Conservation (phyloP, 1,284 basidiomycete species). For the Violaceomyces palustris region DNA sequence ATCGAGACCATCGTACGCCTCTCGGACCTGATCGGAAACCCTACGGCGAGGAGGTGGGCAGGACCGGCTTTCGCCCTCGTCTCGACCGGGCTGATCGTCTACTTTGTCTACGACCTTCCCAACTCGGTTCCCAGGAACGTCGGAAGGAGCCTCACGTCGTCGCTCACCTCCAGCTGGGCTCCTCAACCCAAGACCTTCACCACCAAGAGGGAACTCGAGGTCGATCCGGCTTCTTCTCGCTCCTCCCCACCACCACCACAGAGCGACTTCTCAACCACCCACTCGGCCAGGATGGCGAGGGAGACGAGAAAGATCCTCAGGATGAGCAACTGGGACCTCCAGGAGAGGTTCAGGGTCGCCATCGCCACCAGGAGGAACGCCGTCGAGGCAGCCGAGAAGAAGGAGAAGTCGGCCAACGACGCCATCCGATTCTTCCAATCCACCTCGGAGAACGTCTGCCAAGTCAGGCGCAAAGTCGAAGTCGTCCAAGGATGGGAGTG, state of each 20-base stretch:
- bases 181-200: slow-evolving; percentile 2
- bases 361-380: slow-evolving; percentile 68
- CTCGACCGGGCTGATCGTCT: slow-evolving; percentile 71
- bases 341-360: slow-evolving; percentile 73
- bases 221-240: not conserved
- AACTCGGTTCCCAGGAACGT: slow-evolving; percentile 79
- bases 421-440: slow-evolving; percentile 39
- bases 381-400: slow-evolving; percentile 39
- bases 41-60: slow-evolving; percentile 77
- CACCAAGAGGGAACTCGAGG: not conserved
- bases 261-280: slow-evolving; percentile 62
- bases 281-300: slow-evolving; percentile 68
- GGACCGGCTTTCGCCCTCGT: slow-evolving; percentile 73
- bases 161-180: slow-evolving; percentile 15
- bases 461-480: not conserved
- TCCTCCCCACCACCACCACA: not conserved
- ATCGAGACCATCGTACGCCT: slow-evolving; percentile 44
- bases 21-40: slow-evolving; percentile 70
- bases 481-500: not conserved
- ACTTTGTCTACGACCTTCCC: slow-evolving; percentile 83
- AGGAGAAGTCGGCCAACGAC: slow-evolving; percentile 34
- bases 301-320: slow-evolving; percentile 93
- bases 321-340: slow-evolving; percentile 84
- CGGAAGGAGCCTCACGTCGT: slow-evolving; percentile 40
- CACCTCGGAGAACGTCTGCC: slow-evolving; percentile 10